Base-by-base conservation (phyloP, 495 filamentous ascomycete genomes). In the Letharia columbiana region DNA sequence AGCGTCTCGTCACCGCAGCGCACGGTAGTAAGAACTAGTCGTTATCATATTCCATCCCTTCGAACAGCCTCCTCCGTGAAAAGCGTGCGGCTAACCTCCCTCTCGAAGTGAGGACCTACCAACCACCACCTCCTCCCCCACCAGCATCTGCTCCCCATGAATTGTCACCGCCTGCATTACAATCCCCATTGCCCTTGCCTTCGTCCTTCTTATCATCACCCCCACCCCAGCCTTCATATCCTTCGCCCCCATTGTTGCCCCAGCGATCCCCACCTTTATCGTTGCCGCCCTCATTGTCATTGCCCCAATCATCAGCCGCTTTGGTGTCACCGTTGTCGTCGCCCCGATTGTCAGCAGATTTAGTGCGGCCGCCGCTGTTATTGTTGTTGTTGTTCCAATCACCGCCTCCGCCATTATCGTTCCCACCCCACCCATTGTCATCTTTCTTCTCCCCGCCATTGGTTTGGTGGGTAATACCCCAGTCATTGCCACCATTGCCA, bases 401-500 rank as follows among this genome's bases (percentile, higher is more conserved):
- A 47, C 54, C 42, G 60, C 66, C 37, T 31, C 41, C 12, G 44
- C 28, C 50, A 37, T 18, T 11, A 41, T 28, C 39, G 45, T 63
- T 49, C 37, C 18, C 42, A 47, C 20, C 35, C 41, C 47, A 33
- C 28, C 60, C 56, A 31, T 65, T 65, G 3, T 61, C 37, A 54
- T 69, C 63, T 18, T 60, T 61, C 61, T 58, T 52, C 4, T 52
- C 35, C 31, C 33, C 31, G 37, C 50, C 45, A 61, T 60, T 17
- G 3, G 39, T 52, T n/a, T 49, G 39, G 20, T 63, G 28, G 12
- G 42, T 40, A 39, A 17, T 59, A 18, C 13, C 37, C 63, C 66
- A 61, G 39, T 44, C 59, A 23, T 58, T 47, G 12, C 50, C 50
- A 13, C 60, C 60, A 41, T 63, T 63, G 37, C 57, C 63, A 13